Evolutionary conservation across 2,329 filamentous ascomycete species (phyloP).

Genomic region (Trichophyton schoenleinii): DNA sequence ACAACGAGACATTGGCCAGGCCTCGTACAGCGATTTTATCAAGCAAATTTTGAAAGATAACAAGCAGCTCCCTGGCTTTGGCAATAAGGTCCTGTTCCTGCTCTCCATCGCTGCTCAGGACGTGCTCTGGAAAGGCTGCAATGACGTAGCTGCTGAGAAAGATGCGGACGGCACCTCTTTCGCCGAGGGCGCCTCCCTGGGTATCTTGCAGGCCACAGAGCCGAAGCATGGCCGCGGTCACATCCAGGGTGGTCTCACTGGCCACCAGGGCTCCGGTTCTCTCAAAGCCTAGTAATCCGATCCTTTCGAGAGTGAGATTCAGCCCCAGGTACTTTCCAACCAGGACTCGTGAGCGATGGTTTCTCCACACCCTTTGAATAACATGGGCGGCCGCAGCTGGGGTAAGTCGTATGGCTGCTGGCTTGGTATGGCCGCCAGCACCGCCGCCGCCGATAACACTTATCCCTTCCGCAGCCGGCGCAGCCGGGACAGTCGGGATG

Average conservation of each 20-base stretch:
- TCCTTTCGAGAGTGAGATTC: conserved; percentile 41
- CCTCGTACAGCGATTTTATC: conserved; percentile 37
- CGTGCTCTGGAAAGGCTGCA: conserved; percentile 47
- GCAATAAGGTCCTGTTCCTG: conserved; percentile 50
- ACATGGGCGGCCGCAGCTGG: conserved; percentile 42
- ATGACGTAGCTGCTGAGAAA: conserved; percentile 54
- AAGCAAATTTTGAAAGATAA: conserved; percentile 43
- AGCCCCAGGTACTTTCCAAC: conserved; percentile 41
- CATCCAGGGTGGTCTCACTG: conserved; percentile 40
- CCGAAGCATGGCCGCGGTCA: conserved; percentile 44
- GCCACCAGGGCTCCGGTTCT: conserved; percentile 46
- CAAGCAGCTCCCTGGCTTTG: conserved; percentile 48
- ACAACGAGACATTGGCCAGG: conserved; percentile 30
- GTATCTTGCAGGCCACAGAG: conserved; percentile 44
- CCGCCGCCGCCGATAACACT: conserved; percentile 19
- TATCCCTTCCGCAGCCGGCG: conserved; percentile 17
- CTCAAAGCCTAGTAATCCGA: conserved; percentile 45
- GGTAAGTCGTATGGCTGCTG: conserved; percentile 30
- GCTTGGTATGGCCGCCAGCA: conserved; percentile 10
- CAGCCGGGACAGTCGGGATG: conserved; percentile 37
- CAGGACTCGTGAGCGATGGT: conserved; percentile 36
- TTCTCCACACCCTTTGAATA: conserved; percentile 48
- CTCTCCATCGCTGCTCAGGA: conserved; percentile 48
- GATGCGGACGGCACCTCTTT: conserved; percentile 44
- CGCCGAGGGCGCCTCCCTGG: conserved; percentile 35